Evolutionary conservation across 257 asterid genomes (phyloP).

Genomic region (Solanum virginianum): DNA sequence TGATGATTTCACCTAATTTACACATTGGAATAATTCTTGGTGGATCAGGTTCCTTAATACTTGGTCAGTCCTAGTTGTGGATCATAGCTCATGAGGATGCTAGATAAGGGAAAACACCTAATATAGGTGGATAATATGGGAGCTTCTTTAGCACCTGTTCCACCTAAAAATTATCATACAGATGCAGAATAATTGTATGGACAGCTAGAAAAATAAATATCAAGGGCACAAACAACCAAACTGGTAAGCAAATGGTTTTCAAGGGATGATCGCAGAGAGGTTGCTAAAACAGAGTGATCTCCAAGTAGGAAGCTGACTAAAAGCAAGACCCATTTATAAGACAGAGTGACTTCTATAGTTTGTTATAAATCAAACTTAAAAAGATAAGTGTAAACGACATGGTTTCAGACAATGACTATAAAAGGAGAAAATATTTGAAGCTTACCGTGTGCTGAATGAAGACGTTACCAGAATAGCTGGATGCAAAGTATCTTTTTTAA

Average conservation of each 20-base stretch:
- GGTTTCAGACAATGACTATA: background rate
- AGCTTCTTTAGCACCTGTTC: background rate
- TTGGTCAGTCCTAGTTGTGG: background rate
- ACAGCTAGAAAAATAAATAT: background rate
- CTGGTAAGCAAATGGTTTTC: background rate
- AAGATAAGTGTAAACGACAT: background rate
- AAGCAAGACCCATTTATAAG: background rate
- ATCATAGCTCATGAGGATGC: background rate
- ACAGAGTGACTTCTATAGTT: background rate
- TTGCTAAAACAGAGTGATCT: background rate
- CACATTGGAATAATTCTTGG: background rate
- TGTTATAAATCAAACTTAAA: background rate
- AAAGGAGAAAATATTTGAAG: background rate
- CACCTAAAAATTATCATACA: background rate
- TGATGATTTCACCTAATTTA: background rate
- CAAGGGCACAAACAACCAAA: background rate
- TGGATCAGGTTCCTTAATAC: background rate
- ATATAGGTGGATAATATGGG: background rate
- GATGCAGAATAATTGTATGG: background rate
- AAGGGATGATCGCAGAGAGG: background rate
- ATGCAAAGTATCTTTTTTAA: slow-evolving; percentile 39
- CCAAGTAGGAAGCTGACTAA: background rate
- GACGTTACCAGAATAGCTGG: slow-evolving; percentile 71
- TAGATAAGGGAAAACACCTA: background rate
- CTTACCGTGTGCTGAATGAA: slow-evolving; percentile 70